Conservation (phyloP, 345 rosid species). For the Ceriops zippeliana region DNA sequence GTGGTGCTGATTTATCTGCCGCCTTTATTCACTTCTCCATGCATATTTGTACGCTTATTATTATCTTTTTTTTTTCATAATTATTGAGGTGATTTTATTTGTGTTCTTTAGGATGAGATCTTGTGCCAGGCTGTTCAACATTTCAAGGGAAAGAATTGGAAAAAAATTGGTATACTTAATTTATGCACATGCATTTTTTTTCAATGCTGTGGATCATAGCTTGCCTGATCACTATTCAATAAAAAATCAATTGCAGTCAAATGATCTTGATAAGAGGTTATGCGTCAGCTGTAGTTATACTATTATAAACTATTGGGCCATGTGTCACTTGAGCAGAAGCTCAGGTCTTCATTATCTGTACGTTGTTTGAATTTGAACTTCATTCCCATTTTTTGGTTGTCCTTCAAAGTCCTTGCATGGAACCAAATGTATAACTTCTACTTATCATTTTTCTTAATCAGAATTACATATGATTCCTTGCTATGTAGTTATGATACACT, state of each 20-base stretch:
- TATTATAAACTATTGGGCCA: not conserved
- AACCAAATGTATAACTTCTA: not conserved
- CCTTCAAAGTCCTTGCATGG: not conserved
- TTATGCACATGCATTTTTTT: not conserved
- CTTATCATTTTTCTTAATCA: not conserved
- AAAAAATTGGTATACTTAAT: conserved; percentile 69
- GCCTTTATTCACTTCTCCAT: too few species aligned
- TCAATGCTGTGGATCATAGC: too few species aligned
- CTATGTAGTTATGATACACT: not conserved
- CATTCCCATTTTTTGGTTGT: not conserved
- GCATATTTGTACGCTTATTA: too few species aligned
- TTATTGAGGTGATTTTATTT: not conserved
- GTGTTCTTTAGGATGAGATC: conserved; percentile 72
- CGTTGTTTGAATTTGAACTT: not conserved
- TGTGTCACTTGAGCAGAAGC: not conserved
- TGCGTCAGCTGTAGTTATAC: too few species aligned
- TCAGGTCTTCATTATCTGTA: not conserved
- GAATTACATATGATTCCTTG: too few species aligned
- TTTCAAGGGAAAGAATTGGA: conserved; percentile 98
- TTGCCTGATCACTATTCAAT: too few species aligned
- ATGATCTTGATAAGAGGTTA: too few species aligned
- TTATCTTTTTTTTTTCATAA: too few species aligned
- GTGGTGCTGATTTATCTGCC: too few species aligned
- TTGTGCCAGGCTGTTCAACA: conserved; percentile 85
- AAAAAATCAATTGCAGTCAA: too few species aligned